Evolutionary conservation across 345 rosid species (phyloP), one percentile per base, ranked within the genome.

Genomic region (Erucastrum elatum): DNA sequence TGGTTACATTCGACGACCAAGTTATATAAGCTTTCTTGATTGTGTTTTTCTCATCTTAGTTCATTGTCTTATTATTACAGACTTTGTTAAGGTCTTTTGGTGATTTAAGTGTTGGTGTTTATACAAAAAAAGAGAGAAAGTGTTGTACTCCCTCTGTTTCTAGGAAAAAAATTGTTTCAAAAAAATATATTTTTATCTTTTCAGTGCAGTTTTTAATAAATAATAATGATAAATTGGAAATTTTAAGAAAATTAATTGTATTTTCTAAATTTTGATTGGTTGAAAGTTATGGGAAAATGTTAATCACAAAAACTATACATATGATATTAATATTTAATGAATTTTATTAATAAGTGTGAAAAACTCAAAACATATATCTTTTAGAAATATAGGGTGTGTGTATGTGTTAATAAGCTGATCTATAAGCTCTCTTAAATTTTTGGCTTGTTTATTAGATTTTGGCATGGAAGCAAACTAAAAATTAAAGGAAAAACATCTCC

Each of bases 11-110:
- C 5, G 31, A 30, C 9, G 41, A 35, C 15, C 15, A 76, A 61
- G 75, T 41, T 41, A 69, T 39, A 35, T 46, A 35, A 33, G 21
- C 21, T 21, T 21, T 21, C 29, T 46, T 35, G 1, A 6, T 35
- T 68, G 55, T 34, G 64, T 33, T 31, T n/a, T 70, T 68, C 29
- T 67, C 72, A 75, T 27, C 33, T 66, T 67, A 75, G n/a, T n/a
- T n/a, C n/a, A n/a, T n/a, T 59, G 8, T 33, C 62, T 31, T 76
- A 3, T 8, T 21, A 68, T 58, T 17, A 39, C 29, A 75, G 39
- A 55, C 30, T 66, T 26, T 61, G 65, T 61, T 61, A 34, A 65
- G 55, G 25, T 74, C 64, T 53, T 75, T 25, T 53, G 64, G 65
- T 64, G 39, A 27, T 29, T 56, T 56, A 31, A 55, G n/a, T 64